phyloP scores from a whole-genome alignment of 164 flowering plant species.

The Vitis vinifera region ASM3070453v1 NC_081815.1:12103001-12103500 shows the following conservation, averaged over 20 bases:
- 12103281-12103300: slow-evolving; percentile 87
- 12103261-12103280: slow-evolving; percentile 78
- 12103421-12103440: too few species aligned
- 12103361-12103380: background rate
- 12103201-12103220: background rate
- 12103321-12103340: slow-evolving; percentile 51
- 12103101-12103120: background rate
- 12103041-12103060: slow-evolving; percentile 68
- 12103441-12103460: background rate
- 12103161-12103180: background rate
- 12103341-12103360: too few species aligned
- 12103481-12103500: background rate
- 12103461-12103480: background rate
- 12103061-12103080: too few species aligned
- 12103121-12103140: background rate
- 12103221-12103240: background rate
- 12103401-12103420: too few species aligned
- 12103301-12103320: slow-evolving; percentile 78
- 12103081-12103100: too few species aligned
- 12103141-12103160: background rate
- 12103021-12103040: slow-evolving; percentile 61
- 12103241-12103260: slow-evolving; percentile 28
- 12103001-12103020: slow-evolving; percentile 67
- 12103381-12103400: background rate
- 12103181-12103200: background rate